phyloP scores from a whole-genome alignment of 2,329 filamentous ascomycete genomes.

The Cladophialophora psammophila region DNA sequence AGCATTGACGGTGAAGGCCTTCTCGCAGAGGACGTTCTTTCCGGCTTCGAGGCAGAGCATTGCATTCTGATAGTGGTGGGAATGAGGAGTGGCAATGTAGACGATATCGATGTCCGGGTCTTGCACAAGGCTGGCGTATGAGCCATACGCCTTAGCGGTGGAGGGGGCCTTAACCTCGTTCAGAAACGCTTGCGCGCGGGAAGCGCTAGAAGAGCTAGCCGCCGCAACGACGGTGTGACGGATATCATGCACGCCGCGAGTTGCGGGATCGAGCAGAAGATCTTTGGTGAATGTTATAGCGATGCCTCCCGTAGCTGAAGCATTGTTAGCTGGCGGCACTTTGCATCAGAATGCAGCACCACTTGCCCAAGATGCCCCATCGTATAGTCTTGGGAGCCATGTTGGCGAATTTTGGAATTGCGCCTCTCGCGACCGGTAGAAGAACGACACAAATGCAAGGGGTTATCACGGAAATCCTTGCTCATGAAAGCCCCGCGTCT shows the following conservation, averaged over 20 bases:
- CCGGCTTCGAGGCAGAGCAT: slow-evolving; percentile 81
- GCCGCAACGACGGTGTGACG: slow-evolving; percentile 80
- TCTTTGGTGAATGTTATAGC: slow-evolving; percentile 73
- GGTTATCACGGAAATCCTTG: not conserved
- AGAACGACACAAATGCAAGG: not conserved
- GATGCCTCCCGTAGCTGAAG: slow-evolving; percentile 52
- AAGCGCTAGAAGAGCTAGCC: slow-evolving; percentile 76
- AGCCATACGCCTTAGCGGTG: slow-evolving; percentile 71
- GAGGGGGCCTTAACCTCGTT: slow-evolving; percentile 71
- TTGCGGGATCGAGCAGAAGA: slow-evolving; percentile 75
- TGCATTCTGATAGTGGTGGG: slow-evolving; percentile 89
- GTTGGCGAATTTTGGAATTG: not conserved
- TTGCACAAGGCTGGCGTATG: slow-evolving; percentile 79
- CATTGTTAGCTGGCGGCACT: not conserved
- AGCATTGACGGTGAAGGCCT: slow-evolving; percentile 85
- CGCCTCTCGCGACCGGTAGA: not conserved
- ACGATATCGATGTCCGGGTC: slow-evolving; percentile 74
- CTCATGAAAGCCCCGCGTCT: not conserved
- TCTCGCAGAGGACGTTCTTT: slow-evolving; percentile 90
- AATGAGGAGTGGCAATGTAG: slow-evolving; percentile 89
- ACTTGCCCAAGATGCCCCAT: slow-evolving; percentile 5
- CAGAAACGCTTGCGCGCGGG: slow-evolving; percentile 75
- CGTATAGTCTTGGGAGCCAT: not conserved
- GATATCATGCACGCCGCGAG: slow-evolving; percentile 74
- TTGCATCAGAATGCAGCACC: not conserved